Evolutionary conservation across 805 yeast species (phyloP), one percentile per base, ranked within the genome.

Genomic region (Cyberlindnera euphorbiae): DNA sequence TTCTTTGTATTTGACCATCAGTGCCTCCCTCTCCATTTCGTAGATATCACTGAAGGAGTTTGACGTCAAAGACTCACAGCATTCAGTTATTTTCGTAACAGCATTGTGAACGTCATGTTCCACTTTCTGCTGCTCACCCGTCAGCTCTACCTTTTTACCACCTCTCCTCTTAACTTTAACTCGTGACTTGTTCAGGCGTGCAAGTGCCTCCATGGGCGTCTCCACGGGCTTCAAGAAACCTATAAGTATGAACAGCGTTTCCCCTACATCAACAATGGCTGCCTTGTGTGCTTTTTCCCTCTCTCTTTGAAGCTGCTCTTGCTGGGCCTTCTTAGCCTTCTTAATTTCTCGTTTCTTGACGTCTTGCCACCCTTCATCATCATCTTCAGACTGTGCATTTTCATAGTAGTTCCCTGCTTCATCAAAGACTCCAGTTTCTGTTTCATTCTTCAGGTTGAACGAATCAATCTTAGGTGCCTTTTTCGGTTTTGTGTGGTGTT

Each of bases 401-500:
- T 69, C 59, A 14, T 76, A 59, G 46, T 63, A 81, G 46, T 77
- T 79, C 1, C 87, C 86, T 26, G 71, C 73, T 26, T 59, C 65
- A 46, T 80, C 87, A 50, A 79, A 77, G 3, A 55, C 55, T 2
- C 88, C 90, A 30, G 71, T 75, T 36, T 69, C 69, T 28, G 63
- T 56, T 47, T 83, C 90, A 14, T 72, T 63, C 17, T 67, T 56
- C 29, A 83, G 55, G 52, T 75, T 70, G 57, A 83, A 83, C 0
- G 83, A 73, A 40, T 82, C 89, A 3, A 83, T 41, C 41, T 71
- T 69, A 1, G 79, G 63, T 10, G 40, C 53, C 7, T 35, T 28
- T 14, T 17, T 36, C 3, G 46, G 42, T 23, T 18, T 26, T 1
- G 21, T 27, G 50, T 54, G 30, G 23, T 29, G 36, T 25, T 43